Conservation (phyloP, 495 filamentous ascomycete genomes). For the Symbiotaphrina buchneri region DNA sequence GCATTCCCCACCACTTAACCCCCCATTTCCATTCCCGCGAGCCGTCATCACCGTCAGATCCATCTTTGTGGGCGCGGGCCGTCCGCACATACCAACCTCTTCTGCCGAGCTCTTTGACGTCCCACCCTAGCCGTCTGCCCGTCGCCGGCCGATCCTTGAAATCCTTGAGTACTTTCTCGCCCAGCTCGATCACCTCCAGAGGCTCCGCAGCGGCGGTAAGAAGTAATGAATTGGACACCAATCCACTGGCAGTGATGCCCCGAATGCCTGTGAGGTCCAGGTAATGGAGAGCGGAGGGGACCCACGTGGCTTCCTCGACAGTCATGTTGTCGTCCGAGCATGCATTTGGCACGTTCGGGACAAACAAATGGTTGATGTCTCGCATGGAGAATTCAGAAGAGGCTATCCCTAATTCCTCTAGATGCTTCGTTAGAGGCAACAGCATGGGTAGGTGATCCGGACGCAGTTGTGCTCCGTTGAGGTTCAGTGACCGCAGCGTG, state of each 20-base stretch:
- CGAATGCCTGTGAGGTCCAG: conserved; percentile 44
- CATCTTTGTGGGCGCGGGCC: conserved; percentile 11
- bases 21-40: conserved; percentile 69
- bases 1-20: conserved; percentile 71
- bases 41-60: conserved; percentile 23
- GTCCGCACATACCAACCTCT: conserved; percentile 44
- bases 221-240: conserved; percentile 35
- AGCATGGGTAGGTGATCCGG: conserved; percentile 39
- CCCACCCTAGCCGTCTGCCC: conserved; percentile 39
- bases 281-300: conserved; percentile 47
- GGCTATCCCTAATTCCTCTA: conserved; percentile 61
- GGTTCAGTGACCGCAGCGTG: conserved; percentile 50
- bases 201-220: conserved; percentile 40
- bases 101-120: conserved; percentile 40
- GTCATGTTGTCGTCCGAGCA: conserved; percentile 10
- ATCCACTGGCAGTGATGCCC: conserved; percentile 32
- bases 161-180: conserved; percentile 42
- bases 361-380: conserved; percentile 37
- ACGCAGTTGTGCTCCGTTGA: conserved; percentile 53
- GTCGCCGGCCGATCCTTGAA: conserved; percentile 27
- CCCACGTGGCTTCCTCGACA: conserved; percentile 17
- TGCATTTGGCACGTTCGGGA: conserved; percentile 1
- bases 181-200: conserved; percentile 59
- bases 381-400: conserved; percentile 36
- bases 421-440: conserved; percentile 48